Evolutionary conservation across 192 early-diverging fungal genomes (phyloP).

Genomic region (Coemansia sp.): DNA sequence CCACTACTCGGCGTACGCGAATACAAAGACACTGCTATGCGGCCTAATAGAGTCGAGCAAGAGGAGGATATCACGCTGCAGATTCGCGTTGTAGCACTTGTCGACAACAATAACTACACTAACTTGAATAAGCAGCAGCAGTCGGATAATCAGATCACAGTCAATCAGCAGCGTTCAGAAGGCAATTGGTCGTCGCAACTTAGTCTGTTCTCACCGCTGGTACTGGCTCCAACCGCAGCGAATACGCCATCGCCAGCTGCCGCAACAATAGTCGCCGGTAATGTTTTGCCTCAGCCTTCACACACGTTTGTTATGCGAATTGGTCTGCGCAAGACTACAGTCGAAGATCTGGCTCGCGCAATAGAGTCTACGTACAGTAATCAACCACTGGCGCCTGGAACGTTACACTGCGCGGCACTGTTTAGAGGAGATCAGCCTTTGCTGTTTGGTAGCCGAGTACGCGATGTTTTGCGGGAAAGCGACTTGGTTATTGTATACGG

Average conservation of each 20-base stretch:
- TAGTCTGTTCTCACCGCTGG: conserved; percentile 32
- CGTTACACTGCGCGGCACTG: conserved; percentile 53
- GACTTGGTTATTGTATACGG: conserved; percentile 63
- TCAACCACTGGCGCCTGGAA: not conserved
- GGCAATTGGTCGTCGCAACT: not conserved
- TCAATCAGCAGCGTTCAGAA: not conserved
- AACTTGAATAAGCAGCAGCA: not conserved
- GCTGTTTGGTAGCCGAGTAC: conserved; percentile 58
- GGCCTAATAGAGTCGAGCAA: not conserved
- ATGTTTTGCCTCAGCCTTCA: not conserved
- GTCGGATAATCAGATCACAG: not conserved
- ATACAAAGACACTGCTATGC: conserved; percentile 4
- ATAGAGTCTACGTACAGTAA: conserved; percentile 27
- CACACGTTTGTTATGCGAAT: not conserved
- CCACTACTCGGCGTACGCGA: conserved; percentile 17
- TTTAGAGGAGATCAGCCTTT: conserved; percentile 51
- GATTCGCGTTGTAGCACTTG: conserved; percentile 1
- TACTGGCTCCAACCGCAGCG: conserved; percentile 2
- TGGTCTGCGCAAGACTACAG: conserved; percentile 1
- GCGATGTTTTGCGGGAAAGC: conserved; percentile 59
- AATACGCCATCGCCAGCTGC: not conserved
- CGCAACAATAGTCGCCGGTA: not conserved
- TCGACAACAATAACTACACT: not conserved
- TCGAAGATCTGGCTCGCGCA: conserved; percentile 36
- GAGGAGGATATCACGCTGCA: not conserved